Percentiles rank a stretch among this genome's conserved stretches.
Evolutionary conservation across 2,329 filamentous ascomycete genomes (phyloP).

Genomic region (Aurifilum marmelostoma): DNA sequence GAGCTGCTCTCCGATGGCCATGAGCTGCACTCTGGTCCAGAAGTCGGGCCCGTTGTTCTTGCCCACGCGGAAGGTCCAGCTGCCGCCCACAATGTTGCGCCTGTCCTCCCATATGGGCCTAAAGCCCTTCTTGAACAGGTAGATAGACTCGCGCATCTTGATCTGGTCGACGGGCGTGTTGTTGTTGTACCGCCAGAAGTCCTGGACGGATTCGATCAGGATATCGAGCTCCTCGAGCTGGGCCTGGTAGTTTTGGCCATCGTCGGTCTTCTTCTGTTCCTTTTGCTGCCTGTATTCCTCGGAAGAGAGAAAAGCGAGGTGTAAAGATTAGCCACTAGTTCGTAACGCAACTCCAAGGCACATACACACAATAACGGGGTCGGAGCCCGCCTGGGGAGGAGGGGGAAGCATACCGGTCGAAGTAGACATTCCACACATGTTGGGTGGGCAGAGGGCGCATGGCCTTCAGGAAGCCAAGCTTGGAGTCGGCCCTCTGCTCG

Average conservation of each 20-base stretch:
- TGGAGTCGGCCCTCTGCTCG: conserved; percentile 74
- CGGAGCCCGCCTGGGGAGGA: conserved; percentile 8
- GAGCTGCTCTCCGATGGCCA: conserved; percentile 82
- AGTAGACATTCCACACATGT: conserved; percentile 78
- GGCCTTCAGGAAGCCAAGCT: conserved; percentile 79
- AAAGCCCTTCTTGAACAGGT: conserved; percentile 79
- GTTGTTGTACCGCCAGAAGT: conserved; percentile 83
- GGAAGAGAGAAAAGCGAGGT: background rate
- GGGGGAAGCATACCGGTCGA: conserved; percentile 54
- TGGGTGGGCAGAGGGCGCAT: conserved; percentile 75
- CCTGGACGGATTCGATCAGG: conserved; percentile 78
- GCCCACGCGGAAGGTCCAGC: conserved; percentile 89
- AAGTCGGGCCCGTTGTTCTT: conserved; percentile 74
- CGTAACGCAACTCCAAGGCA: background rate
- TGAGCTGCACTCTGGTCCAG: conserved; percentile 80
- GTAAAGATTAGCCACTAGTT: conserved; percentile 9
- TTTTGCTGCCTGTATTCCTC: conserved; percentile 44
- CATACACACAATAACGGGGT: background rate
- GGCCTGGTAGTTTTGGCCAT: conserved; percentile 52
- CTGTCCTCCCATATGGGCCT: conserved; percentile 83
- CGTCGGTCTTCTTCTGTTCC: conserved; percentile 45
- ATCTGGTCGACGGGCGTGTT: conserved; percentile 78
- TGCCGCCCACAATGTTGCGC: conserved; percentile 81
- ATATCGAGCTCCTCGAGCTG: conserved; percentile 65
- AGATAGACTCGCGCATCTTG: conserved; percentile 76